Evolutionary conservation across 768 basidiomycete species (phyloP).

Genomic region (Trametes maxima): DNA sequence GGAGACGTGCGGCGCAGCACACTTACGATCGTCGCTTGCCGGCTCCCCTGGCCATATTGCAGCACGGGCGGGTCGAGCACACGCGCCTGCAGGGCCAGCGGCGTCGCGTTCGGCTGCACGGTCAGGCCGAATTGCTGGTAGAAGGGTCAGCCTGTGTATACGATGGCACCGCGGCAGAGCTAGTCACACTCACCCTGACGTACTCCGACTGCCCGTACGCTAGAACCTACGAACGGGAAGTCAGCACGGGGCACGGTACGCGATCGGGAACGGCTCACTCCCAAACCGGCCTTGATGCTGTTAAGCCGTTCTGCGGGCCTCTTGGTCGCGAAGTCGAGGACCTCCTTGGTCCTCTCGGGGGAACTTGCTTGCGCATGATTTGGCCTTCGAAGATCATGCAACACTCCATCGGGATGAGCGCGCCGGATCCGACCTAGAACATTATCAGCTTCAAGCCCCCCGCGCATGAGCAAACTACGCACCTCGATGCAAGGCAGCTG

Average conservation of each 20-base stretch:
- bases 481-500: conserved; percentile 73
- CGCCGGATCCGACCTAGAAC: conserved; percentile 58
- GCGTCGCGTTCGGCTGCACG: conserved; percentile 49
- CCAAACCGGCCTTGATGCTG: conserved; percentile 56
- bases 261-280: conserved; percentile 57
- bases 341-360: conserved; percentile 64
- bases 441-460: not conserved
- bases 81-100: conserved; percentile 62
- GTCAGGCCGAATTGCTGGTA: conserved; percentile 63
- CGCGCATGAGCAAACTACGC: not conserved
- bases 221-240: conserved; percentile 19
- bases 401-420: conserved; percentile 67
- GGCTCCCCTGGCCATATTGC: conserved; percentile 62
- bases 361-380: conserved; percentile 72
- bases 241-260: conserved; percentile 38
- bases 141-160: not conserved
- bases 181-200: conserved; percentile 41
- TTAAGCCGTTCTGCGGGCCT: conserved; percentile 57
- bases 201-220: conserved; percentile 77
- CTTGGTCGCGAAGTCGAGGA: conserved; percentile 70
- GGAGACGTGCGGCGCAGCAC: not conserved
- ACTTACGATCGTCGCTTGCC: conserved; percentile 59
- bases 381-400: conserved; percentile 67
- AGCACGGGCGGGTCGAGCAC: conserved; percentile 65
- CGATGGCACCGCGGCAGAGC: not conserved